A percentile compares a stretch with the other conserved stretches of the same genome.
Conservation (phyloP, 352 stramenopile genomes). For the Pythium rishiriense region DNA sequence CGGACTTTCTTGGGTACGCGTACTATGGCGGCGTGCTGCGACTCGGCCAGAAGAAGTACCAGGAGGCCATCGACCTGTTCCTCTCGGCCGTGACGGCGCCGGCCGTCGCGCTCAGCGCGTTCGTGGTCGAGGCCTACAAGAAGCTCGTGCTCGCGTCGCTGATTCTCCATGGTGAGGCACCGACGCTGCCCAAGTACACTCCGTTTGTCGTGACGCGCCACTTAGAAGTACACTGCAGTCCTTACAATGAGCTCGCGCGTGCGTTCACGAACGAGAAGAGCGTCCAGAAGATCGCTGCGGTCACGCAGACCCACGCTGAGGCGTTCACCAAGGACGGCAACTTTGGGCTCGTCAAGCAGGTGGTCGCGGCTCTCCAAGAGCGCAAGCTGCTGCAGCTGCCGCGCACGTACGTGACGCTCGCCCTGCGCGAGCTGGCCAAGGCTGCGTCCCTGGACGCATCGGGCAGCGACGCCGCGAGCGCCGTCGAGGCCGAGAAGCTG, state of each 20-base stretch:
- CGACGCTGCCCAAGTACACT: slow-evolving; percentile 77
- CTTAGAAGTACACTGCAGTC: slow-evolving; percentile 62
- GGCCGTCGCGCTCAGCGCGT: slow-evolving; percentile 67
- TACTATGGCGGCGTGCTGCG: slow-evolving; percentile 83
- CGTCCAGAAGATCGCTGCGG: slow-evolving; percentile 30
- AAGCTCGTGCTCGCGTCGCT: slow-evolving; percentile 75
- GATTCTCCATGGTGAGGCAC: slow-evolving; percentile 50
- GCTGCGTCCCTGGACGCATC: slow-evolving; percentile 45
- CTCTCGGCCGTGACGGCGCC: slow-evolving; percentile 72
- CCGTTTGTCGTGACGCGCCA: slow-evolving; percentile 74
- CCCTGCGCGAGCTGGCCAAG: slow-evolving; percentile 56
- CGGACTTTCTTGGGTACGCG: slow-evolving; percentile 80
- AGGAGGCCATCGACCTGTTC: slow-evolving; percentile 75
- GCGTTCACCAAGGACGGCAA: slow-evolving; percentile 65
- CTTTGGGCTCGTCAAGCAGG: slow-evolving; percentile 79
- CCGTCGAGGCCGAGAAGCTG: slow-evolving; percentile 50
- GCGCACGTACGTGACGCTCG: slow-evolving; percentile 80
- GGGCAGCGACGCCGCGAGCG: slow-evolving; percentile 33
- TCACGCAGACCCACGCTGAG: slow-evolving; percentile 44
- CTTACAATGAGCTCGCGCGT: slow-evolving; percentile 57
- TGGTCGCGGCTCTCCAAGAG: slow-evolving; percentile 63
- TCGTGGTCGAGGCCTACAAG: slow-evolving; percentile 85
- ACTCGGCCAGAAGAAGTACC: slow-evolving; percentile 74
- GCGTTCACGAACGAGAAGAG: slow-evolving; percentile 55
- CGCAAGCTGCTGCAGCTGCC: slow-evolving; percentile 73